These are phyloP conservation scores for Rhipidocladum racemiflorum DNA, from an alignment of 176 grass and related monocot species.

Conservation along the genomic window DNA sequence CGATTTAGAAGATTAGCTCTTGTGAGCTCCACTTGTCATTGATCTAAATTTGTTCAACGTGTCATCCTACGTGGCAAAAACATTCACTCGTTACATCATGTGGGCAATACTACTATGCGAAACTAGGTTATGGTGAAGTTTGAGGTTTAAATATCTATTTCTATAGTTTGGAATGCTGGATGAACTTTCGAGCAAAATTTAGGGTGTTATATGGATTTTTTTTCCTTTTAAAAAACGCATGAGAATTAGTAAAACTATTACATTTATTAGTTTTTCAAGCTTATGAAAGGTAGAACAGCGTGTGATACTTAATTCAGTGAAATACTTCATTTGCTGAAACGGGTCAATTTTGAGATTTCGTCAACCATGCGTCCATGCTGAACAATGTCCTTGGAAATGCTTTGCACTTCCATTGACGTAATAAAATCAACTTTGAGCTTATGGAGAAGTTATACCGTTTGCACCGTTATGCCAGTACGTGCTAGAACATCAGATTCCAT, in stretches of 20 bases:
- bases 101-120: too few relatives aligned
- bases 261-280: neutral
- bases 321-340: neutral
- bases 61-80: too few relatives aligned
- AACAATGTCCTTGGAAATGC: neutral
- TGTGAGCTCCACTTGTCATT: too few relatives aligned
- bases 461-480: neutral
- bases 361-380: neutral
- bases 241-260: neutral
- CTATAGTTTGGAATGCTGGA: too few relatives aligned
- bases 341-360: neutral
- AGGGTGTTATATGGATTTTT: too few relatives aligned
- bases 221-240: neutral
- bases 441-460: neutral
- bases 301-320: neutral
- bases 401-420: neutral
- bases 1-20: too few relatives aligned
- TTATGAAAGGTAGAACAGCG: too few relatives aligned
- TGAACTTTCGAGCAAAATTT: too few relatives aligned
- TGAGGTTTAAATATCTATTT: too few relatives aligned
- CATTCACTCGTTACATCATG: too few relatives aligned
- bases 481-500: neutral
- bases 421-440: neutral
- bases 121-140: too few relatives aligned
- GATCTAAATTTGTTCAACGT: too few relatives aligned